Percentiles rank a stretch among this genome's conserved stretches.
Evolutionary conservation across 2,329 filamentous ascomycete species (phyloP).

Genomic region (Pestalotiopsis sp.): DNA sequence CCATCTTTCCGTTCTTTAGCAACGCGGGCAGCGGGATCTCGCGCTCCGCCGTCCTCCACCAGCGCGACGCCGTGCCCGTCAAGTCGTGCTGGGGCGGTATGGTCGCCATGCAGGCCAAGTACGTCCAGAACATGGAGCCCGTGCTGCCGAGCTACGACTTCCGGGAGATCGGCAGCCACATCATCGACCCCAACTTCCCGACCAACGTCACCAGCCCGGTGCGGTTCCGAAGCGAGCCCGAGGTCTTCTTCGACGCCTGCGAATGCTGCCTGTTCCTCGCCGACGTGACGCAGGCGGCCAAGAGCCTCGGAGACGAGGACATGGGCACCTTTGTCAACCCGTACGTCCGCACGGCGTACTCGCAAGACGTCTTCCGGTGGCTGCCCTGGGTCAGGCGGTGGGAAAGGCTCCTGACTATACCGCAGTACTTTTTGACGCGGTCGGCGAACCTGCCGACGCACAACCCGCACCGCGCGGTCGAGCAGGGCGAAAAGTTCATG

Average conservation of each 20-base stretch:
- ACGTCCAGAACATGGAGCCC: slow-evolving; percentile 50
- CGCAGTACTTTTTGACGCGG: slow-evolving; percentile 61
- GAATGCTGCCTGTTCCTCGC: slow-evolving; percentile 65
- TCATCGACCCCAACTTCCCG: slow-evolving; percentile 37
- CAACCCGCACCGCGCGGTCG: slow-evolving; percentile 64
- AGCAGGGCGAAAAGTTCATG: slow-evolving; percentile 55
- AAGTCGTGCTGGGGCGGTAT: slow-evolving; percentile 80
- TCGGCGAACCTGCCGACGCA: slow-evolving; percentile 58
- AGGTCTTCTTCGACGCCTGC: slow-evolving; percentile 64
- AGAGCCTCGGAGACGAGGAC: slow-evolving; percentile 39
- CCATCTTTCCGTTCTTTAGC: slow-evolving; percentile 71
- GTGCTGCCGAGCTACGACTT: slow-evolving; percentile 36
- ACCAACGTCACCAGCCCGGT: slow-evolving; percentile 40
- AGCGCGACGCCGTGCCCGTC: slow-evolving; percentile 68
- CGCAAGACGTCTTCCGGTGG: slow-evolving; percentile 57
- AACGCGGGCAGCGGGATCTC: slow-evolving; percentile 53
- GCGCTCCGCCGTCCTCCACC: slow-evolving; percentile 63
- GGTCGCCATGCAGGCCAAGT: slow-evolving; percentile 65
- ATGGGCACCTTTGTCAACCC: slow-evolving; percentile 75
- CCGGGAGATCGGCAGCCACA: slow-evolving; percentile 34
- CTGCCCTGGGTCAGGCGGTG: slow-evolving; percentile 63
- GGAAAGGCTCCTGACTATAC: slow-evolving; percentile 64
- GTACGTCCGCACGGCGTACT: slow-evolving; percentile 73
- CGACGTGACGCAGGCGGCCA: slow-evolving; percentile 45
- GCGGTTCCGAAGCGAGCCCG: slow-evolving; percentile 60